Percentiles rank a stretch among this genome's conserved stretches.
phyloP scores from a whole-genome alignment of 768 basidiomycete genomes.

The Stropharia rugosoannulata region DNA sequence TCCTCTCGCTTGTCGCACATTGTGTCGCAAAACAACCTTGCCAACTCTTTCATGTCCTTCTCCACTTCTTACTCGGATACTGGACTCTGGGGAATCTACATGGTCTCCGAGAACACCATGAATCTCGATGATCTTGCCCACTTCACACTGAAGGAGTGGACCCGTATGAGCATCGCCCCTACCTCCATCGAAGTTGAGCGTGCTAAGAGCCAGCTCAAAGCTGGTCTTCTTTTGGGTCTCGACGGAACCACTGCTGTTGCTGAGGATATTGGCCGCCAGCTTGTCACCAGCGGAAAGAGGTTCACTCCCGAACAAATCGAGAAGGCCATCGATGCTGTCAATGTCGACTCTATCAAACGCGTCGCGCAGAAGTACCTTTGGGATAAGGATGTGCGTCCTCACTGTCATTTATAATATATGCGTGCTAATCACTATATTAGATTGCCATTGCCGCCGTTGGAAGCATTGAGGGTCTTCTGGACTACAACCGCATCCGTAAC shows the following conservation, averaged over 20 bases:
- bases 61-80: slow-evolving; percentile 98
- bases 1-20: slow-evolving; percentile 91
- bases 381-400: slow-evolving; percentile 83
- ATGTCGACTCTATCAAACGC: slow-evolving; percentile 84
- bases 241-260: slow-evolving; percentile 97
- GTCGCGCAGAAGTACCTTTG: slow-evolving; percentile 96
- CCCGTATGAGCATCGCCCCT: slow-evolving; percentile 88
- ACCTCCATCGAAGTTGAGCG: slow-evolving; percentile 89
- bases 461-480: slow-evolving; percentile 86
- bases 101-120: slow-evolving; percentile 91
- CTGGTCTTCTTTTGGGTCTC: slow-evolving; percentile 81
- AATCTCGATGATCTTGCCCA: slow-evolving; percentile 93
- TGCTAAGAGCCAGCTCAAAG: slow-evolving; percentile 98
- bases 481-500: slow-evolving; percentile 87
- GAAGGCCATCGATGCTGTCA: slow-evolving; percentile 87
- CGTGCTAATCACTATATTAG: slow-evolving; percentile 31
- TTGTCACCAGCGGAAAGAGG: slow-evolving; percentile 90
- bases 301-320: slow-evolving; percentile 94
- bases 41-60: slow-evolving; percentile 99
- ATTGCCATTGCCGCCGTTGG: slow-evolving; percentile 89
- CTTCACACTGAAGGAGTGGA: slow-evolving; percentile 95
- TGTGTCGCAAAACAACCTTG: slow-evolving; percentile 90
- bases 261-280: slow-evolving; percentile 97
- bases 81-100: slow-evolving; percentile 98
- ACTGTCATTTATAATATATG: slow-evolving; percentile 2